Base-by-base conservation (phyloP, 345 rosid genomes). In the Citrus glauca region DNA sequence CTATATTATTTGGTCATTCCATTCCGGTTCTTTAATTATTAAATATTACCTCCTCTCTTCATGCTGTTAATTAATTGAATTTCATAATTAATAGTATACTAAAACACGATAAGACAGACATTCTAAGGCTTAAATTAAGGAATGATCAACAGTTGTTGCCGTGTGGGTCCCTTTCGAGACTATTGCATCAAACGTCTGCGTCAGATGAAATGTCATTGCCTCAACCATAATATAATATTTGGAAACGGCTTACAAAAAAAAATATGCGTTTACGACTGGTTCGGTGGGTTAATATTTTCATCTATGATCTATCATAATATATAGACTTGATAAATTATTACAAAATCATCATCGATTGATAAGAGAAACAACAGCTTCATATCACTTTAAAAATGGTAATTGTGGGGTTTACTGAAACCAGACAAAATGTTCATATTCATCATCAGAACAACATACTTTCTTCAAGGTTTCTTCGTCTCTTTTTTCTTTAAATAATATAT, bases 171-270 rank as follows among this genome's bases (percentile, higher is more conserved):
- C 33, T 63, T 66, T 76, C 17, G 22, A n/a, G 62, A 69, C 14
- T 38, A 62, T 38, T 73, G 35, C 13, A 62, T 13, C 55, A 59
- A 69, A 64, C 48, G 57, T 25, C 30, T 64, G 19, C 69, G 71
- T 60, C 66, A 71, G 85, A 71, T 79, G 77, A 64, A 70, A 81
- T 70, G 85, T 84, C 85, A 77, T 72, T 73, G 48, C 77, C 70
- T 64, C 68, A 65, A 72, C 57, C 30, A 66, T 20, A 28, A 17
- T 30, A 56, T 14, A 9, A 25, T 66, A 56, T 55, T 38, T 64
- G 50, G 69, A 3, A 10, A 30, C 20, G 28, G n/a, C 53, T 33
- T 59, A 5, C 40, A 33, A 33, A 33, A 33, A 60, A 73, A 50
- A 50, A 16, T 1, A 50, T 4, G 13, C 56, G 38, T 40, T 14